A percentile compares a stretch with the other conserved stretches of the same genome.
phyloP scores from a whole-genome alignment of 2,329 filamentous ascomycete species.

The Thielaviopsis musarum region DNA sequence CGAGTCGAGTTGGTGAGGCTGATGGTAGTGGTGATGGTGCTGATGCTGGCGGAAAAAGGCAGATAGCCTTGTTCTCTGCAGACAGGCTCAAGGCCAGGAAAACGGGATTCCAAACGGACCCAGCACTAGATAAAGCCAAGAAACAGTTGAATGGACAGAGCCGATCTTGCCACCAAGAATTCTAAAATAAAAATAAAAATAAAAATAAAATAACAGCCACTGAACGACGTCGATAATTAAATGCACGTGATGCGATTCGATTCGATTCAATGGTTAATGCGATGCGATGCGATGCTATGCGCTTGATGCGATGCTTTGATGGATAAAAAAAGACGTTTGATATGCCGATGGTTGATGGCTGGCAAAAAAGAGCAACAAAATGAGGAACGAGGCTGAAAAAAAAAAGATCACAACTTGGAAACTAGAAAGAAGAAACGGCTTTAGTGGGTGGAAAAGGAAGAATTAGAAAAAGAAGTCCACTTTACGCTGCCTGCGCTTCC shows the following conservation, averaged over 20 bases:
- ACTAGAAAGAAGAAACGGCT: neutral
- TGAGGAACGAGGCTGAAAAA: neutral
- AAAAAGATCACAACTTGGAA: neutral
- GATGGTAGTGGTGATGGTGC: too few species aligned
- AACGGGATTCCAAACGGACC: too few species aligned
- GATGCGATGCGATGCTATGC: neutral
- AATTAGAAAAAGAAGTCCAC: neutral
- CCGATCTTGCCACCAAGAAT: too few species aligned
- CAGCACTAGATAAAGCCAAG: too few species aligned
- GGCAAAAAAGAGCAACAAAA: neutral
- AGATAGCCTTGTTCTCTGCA: neutral
- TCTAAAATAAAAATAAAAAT: too few species aligned
- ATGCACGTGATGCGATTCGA: neutral
- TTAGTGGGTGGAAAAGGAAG: neutral
- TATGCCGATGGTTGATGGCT: too few species aligned
- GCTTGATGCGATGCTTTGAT: neutral
- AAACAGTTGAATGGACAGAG: too few species aligned
- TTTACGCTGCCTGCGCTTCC: neutral
- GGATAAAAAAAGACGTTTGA: neutral
- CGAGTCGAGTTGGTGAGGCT: neutral
- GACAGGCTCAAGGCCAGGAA: too few species aligned
- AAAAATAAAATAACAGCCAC: neutral
- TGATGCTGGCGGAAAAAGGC: slow-evolving; percentile 2
- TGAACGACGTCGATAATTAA: neutral
- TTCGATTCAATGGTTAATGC: neutral